Evolutionary conservation across 306 rosid genomes (phyloP).

Genomic region (Lupinus albus): DNA sequence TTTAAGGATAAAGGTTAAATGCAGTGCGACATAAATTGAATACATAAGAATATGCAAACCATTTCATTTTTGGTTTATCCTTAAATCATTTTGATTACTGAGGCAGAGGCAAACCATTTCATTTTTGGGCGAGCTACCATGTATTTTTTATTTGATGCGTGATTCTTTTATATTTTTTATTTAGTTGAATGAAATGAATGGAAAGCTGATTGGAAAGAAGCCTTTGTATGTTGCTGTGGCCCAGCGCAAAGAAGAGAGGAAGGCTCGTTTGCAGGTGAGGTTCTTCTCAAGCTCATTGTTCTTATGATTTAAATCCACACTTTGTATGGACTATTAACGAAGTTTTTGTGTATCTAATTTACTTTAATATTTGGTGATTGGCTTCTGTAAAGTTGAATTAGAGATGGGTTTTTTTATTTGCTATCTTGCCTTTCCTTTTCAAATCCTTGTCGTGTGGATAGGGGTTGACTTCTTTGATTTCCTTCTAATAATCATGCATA

Average conservation of each 20-base stretch:
- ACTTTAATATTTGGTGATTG: neutral
- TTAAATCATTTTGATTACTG: no score
- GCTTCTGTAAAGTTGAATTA: neutral
- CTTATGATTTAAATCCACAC: neutral
- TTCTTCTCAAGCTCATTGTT: constrained; percentile 16
- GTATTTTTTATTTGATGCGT: neutral
- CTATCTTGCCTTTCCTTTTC: constrained; percentile 1
- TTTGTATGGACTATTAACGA: neutral
- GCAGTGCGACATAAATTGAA: no score
- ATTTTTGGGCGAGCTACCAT: no score
- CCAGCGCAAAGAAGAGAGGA: constrained; percentile 85
- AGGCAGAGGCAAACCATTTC: no score
- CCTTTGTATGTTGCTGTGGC: constrained; percentile 90
- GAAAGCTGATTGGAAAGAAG: constrained; percentile 74
- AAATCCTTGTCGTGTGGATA: neutral
- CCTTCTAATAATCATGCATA: neutral
- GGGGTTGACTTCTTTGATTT: neutral
- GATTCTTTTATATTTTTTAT: constrained; percentile 14
- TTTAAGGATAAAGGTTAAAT: no score
- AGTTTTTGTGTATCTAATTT: neutral
- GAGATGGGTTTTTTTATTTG: constrained; percentile 18
- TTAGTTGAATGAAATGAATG: constrained; percentile 77
- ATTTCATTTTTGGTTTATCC: no score
- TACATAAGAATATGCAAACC: no score
- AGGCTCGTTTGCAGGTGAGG: constrained; percentile 68